Evolutionary conservation across 2,329 filamentous ascomycete species (phyloP).

Genomic region (Stachybotrys echinatus): DNA sequence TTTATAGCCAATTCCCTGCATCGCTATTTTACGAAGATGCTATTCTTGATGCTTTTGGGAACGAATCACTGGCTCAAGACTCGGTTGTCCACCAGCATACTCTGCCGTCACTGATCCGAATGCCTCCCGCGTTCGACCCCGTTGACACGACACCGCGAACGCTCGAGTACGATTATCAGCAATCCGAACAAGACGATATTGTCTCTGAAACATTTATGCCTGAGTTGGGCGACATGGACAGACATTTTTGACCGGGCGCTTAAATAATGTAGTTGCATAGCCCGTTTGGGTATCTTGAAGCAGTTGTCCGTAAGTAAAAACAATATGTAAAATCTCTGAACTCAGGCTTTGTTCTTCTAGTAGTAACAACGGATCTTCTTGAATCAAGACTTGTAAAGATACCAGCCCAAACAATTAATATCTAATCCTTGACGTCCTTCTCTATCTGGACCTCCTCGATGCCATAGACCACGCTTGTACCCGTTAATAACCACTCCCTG

Average conservation of each 20-base stretch:
- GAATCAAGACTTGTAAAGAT: too few relatives aligned
- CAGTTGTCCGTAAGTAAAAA: too few relatives aligned
- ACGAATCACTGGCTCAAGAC: not conserved
- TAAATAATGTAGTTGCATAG: too few relatives aligned
- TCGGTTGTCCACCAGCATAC: not conserved
- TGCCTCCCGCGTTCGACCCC: slow-evolving; percentile 1
- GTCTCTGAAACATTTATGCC: not conserved
- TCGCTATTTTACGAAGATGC: slow-evolving; percentile 5
- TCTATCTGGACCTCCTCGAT: slow-evolving; percentile 2
- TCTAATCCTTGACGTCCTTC: not conserved
- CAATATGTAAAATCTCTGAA: too few relatives aligned
- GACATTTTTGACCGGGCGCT: not conserved
- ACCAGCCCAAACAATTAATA: too few relatives aligned
- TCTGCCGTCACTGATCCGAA: not conserved
- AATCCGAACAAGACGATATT: not conserved
- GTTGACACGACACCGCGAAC: slow-evolving; percentile 3
- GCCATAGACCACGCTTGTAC: not conserved
- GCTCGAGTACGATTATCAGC: slow-evolving; percentile 5
- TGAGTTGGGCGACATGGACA: not conserved
- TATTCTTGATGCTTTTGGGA: slow-evolving; percentile 2
- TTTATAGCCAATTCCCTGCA: not conserved
- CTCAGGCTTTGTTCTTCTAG: too few relatives aligned
- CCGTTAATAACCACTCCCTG: slow-evolving; percentile 4
- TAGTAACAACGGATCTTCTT: too few relatives aligned
- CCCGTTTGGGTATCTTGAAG: too few relatives aligned